Base-by-base conservation (phyloP, 2,329 filamentous ascomycete genomes). In the Sporothrix euskadiensis region DNA sequence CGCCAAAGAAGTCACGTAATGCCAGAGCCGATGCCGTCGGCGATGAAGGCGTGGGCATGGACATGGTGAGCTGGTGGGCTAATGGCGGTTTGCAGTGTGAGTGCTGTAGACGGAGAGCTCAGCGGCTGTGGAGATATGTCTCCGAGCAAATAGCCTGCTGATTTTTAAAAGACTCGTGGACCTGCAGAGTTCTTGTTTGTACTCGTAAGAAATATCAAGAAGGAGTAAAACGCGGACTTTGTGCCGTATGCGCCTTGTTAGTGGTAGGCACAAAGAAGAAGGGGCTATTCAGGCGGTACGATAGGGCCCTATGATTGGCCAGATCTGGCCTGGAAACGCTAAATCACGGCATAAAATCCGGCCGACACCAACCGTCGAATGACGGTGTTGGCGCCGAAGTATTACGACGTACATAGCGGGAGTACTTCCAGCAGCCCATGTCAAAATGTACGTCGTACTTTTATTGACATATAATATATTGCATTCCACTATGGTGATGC, bases 41-140 rank as follows among this genome's bases (percentile, higher is more conserved):
- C 59, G 59, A 65, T 26, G 59, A 44, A 22, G 59, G 59, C 59
- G 59, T 65, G n/a, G 59, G 59, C 39, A 65, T 14, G 19, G 59
- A 65, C 59, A 65, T 65, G 2, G 32, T 65, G n/a, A 4, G 35
- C 39, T 26, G 16, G 35, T 8, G 10, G 59, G 16, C 4, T 2
- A 30, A 10, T 26, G 10, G 7, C 26, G 30, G 14, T 4, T 16
- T 19, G 56, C 30, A 30, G 12, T 4, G 56, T 22, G 30, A 32
- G 10, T 35, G 14, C 6, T 4, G 52, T 3, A 56, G n/a, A 12
- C 52, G 22, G 22, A 56, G 52, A 8, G 41, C 4, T 26, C 14
- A 5, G 52, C n/a, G 22, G 5, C 1, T 12, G 22, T 30, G 4
- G 22, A 26, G 5, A 30, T 39, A 4, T 16, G 16, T 39, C 30